phyloP scores from a whole-genome alignment of 139 green algal species.

The Tetradesmus lagerheimii region DNA sequence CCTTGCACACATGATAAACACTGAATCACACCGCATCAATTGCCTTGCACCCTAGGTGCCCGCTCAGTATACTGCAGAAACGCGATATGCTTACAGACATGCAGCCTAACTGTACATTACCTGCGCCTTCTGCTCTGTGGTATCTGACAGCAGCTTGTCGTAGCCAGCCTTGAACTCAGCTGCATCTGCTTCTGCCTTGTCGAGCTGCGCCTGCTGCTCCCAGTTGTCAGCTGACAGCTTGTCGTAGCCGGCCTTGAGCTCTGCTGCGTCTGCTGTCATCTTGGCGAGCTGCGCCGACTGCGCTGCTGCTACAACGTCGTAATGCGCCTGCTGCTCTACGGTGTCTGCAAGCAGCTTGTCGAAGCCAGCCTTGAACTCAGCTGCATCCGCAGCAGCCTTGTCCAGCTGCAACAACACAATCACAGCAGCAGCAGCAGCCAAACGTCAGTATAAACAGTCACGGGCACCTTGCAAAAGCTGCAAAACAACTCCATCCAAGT shows the following conservation, averaged over 20 bases:
- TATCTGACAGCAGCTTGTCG: constrained; percentile 39
- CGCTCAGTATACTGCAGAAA: too few relatives aligned
- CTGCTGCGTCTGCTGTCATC: constrained; percentile 24
- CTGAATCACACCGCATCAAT: too few relatives aligned
- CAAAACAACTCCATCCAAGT: too few relatives aligned
- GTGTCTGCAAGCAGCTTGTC: constrained; percentile 41
- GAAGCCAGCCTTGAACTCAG: constrained; percentile 25
- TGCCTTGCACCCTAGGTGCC: too few relatives aligned
- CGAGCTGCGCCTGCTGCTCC: constrained; percentile 18
- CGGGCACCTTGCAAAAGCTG: too few relatives aligned
- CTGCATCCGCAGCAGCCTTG: constrained; percentile 28
- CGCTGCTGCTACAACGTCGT: background rate
- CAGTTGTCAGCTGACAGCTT: constrained; percentile 4
- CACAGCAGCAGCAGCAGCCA: background rate
- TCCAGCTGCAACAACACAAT: background rate
- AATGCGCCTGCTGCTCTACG: constrained; percentile 22
- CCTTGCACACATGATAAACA: too few relatives aligned
- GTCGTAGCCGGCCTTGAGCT: constrained; percentile 48
- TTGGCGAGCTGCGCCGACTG: background rate
- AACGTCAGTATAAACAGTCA: too few relatives aligned
- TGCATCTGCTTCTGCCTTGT: constrained; percentile 41
- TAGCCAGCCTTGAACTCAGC: constrained; percentile 47
- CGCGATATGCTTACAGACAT: background rate
- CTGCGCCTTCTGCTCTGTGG: constrained; percentile 41
- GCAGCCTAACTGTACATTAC: background rate